Evolutionary conservation across 192 early-diverging fungal genomes (phyloP).

Genomic region (Coemansia sp.): DNA sequence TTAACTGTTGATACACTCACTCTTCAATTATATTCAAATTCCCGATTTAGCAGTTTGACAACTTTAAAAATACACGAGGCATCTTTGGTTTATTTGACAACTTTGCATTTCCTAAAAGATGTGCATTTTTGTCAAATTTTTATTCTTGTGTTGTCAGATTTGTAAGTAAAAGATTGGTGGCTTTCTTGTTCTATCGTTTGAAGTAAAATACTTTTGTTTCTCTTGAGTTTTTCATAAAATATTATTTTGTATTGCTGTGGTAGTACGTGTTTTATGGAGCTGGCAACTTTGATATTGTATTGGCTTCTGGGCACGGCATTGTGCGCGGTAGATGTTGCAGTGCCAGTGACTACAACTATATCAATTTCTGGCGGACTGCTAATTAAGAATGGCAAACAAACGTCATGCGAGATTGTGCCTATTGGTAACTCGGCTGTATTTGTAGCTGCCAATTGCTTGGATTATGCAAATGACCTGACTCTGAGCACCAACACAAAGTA

Average conservation of each 20-base stretch:
- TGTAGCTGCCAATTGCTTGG: constrained; percentile 42
- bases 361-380: constrained; percentile 18
- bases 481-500: constrained; percentile 17
- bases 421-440: constrained; percentile 28
- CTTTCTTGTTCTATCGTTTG: no score
- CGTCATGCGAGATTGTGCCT: constrained; percentile 36
- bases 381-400: constrained; percentile 40
- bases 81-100: no score
- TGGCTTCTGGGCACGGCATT: not conserved
- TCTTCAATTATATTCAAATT: not conserved
- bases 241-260: no score
- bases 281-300: not conserved
- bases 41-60: no score
- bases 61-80: no score
- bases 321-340: not conserved
- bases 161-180: no score
- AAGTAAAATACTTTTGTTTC: no score
- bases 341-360: not conserved
- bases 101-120: no score
- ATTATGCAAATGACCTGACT: constrained; percentile 16
- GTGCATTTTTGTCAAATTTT: no score
- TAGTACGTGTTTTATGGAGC: not conserved
- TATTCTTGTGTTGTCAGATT: no score
- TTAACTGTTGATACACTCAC: not conserved
- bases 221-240: no score